These are phyloP conservation scores for Phialophora expanda DNA, from an alignment of 2,329 filamentous ascomycete genomes.

Conservation along the genomic window DNA sequence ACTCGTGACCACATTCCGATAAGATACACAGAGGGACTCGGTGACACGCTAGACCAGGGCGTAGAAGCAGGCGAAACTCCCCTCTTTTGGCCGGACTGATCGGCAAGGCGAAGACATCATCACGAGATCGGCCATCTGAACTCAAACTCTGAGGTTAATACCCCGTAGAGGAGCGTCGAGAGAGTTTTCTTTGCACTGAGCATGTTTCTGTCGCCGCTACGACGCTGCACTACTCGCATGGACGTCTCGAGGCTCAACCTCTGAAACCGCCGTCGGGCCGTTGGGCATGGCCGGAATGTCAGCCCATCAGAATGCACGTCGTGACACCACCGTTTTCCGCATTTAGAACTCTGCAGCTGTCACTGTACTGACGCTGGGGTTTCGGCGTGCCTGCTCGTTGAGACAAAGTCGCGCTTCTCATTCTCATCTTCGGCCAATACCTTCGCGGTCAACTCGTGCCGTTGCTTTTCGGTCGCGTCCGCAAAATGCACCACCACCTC, in stretches of 20 bases:
- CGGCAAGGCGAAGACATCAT: background rate
- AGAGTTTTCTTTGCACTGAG: background rate
- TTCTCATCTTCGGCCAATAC: conserved; percentile 29
- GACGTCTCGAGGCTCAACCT: background rate
- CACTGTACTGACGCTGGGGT: conserved; percentile 9
- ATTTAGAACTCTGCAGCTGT: conserved; percentile 25
- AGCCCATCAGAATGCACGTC: conserved; percentile 4
- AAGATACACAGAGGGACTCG: background rate
- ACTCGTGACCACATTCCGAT: conserved; percentile 18
- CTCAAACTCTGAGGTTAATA: background rate
- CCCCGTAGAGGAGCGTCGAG: background rate
- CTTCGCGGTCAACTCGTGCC: conserved; percentile 25
- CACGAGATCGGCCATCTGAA: conserved; percentile 1
- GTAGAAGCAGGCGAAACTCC: background rate
- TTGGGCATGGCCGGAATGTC: background rate
- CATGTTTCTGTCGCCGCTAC: background rate
- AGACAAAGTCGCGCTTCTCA: conserved; percentile 24
- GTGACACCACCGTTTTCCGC: conserved; percentile 5
- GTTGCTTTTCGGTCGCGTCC: conserved; percentile 45
- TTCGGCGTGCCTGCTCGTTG: conserved; percentile 17
- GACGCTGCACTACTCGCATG: background rate
- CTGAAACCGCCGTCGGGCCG: background rate
- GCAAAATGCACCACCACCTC: conserved; percentile 32
- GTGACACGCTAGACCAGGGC: background rate
- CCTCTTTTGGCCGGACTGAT: conserved; percentile 5